Evolutionary conservation across 169 alveolate genomes (phyloP).

Genomic region (Plasmodium ovale): DNA sequence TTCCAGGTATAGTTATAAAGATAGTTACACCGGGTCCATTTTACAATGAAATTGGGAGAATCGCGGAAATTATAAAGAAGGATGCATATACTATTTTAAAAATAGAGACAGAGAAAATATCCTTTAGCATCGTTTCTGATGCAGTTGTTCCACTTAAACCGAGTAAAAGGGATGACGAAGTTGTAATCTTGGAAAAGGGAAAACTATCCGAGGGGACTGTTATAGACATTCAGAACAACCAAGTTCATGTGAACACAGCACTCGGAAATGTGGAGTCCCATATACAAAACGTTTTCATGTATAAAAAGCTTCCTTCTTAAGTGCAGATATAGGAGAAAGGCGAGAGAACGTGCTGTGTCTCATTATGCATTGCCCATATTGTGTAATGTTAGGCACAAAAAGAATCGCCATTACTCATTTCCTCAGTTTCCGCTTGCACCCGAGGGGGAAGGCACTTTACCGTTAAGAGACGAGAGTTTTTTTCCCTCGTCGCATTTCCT

Average conservation of each 20-base stretch:
- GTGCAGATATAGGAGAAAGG: not conserved
- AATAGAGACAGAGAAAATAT: conserved; percentile 63
- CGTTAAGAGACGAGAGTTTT: no score
- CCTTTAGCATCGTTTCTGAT: conserved; percentile 58
- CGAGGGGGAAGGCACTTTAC: no score
- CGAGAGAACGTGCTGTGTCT: not conserved
- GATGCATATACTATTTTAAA: conserved; percentile 38
- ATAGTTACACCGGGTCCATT: conserved; percentile 64
- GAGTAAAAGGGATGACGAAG: conserved; percentile 28
- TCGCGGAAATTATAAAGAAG: conserved; percentile 39
- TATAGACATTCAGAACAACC: conserved; percentile 27
- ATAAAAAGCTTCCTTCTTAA: conserved; percentile 27
- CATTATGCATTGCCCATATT: not conserved
- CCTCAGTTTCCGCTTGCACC: no score
- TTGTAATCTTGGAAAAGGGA: conserved; percentile 45
- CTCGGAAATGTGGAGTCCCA: conserved; percentile 16
- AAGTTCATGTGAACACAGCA: conserved; percentile 16
- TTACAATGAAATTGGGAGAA: conserved; percentile 69
- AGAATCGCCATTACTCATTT: not conserved
- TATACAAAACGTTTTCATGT: conserved; percentile 19
- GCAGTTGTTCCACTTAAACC: conserved; percentile 73
- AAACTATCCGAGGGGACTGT: conserved; percentile 36
- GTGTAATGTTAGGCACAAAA: not conserved
- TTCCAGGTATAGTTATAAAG: conserved; percentile 43
- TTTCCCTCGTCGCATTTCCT: not conserved